Percentiles rank a stretch among this genome's conserved stretches.
Conservation (phyloP, 805 yeast genomes). For the Saturnispora mendoncae region DNA sequence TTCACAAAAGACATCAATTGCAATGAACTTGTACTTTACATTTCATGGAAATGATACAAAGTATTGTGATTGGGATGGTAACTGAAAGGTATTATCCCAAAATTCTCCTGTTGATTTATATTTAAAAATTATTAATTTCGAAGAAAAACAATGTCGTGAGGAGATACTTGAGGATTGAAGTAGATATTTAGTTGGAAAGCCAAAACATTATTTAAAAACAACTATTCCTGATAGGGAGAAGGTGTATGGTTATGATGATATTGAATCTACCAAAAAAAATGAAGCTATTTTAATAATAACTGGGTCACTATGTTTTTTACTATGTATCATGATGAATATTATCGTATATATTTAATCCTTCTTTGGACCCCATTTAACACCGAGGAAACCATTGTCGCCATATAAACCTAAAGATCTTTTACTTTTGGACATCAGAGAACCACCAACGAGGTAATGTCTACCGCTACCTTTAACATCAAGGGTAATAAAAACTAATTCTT, state of each 20-base stretch:
- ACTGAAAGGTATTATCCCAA: too few relatives aligned
- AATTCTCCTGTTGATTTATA: too few relatives aligned
- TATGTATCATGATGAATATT: slow-evolving; percentile 4
- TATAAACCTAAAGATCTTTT: slow-evolving; percentile 14
- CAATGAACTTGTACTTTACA: slow-evolving; percentile 28
- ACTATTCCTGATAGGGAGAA: slow-evolving; percentile 6
- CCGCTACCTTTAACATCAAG: slow-evolving; percentile 66
- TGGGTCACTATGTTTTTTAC: not conserved
- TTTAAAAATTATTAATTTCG: too few relatives aligned
- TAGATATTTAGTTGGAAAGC: slow-evolving; percentile 13
- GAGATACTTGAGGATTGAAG: slow-evolving; percentile 22
- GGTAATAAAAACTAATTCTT: slow-evolving; percentile 63
- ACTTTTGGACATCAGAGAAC: slow-evolving; percentile 39
- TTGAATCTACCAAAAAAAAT: not conserved
- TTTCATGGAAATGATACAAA: slow-evolving; percentile 14
- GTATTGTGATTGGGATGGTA: slow-evolving; percentile 20
- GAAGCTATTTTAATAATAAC: not conserved
- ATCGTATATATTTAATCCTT: slow-evolving; percentile 30
- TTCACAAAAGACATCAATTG: slow-evolving; percentile 33
- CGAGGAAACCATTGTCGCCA: slow-evolving; percentile 52
- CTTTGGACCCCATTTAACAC: slow-evolving; percentile 77
- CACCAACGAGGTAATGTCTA: slow-evolving; percentile 56
- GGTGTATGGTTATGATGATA: slow-evolving; percentile 16
- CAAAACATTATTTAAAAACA: not conserved
- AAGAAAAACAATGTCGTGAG: slow-evolving; percentile 17